Base-by-base conservation (phyloP, 1,284 basidiomycete genomes). In the Pseudozyma sp. region DNA sequence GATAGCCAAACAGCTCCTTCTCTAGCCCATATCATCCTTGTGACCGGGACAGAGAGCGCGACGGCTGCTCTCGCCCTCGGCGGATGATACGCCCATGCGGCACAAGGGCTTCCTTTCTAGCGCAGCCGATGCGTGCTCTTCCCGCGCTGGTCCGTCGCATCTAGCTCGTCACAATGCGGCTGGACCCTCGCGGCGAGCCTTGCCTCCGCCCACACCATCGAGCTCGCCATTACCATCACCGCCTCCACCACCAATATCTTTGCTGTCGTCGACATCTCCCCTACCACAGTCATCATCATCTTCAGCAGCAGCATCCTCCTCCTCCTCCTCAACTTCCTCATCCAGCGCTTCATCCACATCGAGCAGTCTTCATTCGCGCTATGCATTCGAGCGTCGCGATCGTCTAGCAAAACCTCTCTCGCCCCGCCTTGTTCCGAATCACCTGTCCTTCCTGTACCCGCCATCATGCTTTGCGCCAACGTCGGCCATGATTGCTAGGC, bases 81-180 rank as follows among this genome's bases (percentile, higher is more conserved):
- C 68, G 57, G 58, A 72, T 72, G 68, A 61, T 52, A 54, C 55
- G 48, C 58, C 44, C 55, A 72, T 72, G 68, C 68, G 59, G 58
- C 60, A 72, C 63, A 72, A 66, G 68, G 35, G 63, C 53, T 39
- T 67, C 45, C 45, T 67, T 42, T 55, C 50, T 51, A 62, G 55
- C 56, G 59, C 68, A 42, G 52, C 42, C 19, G 63, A 72, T 56
- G 67, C 67, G 48, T 68, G 42, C 8, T 29, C 52, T 33, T 47
- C 34, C 1, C 47, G 56, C 16, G 55, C 52, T 51, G 31, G 55
- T 14, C 47, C 59, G n/a, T 59, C 43, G 19, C 35, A 45, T 16
- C 43, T 61, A 49, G 53, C 42, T 35, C 49, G 45, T 33, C 42
- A 17, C 35, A 57, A 47, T 19, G 40, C 58, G 31, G 50, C 68